Evolutionary conservation across 2,329 filamentous ascomycete genomes (phyloP).

Genomic region (Neopestalotiopsis sp.): DNA sequence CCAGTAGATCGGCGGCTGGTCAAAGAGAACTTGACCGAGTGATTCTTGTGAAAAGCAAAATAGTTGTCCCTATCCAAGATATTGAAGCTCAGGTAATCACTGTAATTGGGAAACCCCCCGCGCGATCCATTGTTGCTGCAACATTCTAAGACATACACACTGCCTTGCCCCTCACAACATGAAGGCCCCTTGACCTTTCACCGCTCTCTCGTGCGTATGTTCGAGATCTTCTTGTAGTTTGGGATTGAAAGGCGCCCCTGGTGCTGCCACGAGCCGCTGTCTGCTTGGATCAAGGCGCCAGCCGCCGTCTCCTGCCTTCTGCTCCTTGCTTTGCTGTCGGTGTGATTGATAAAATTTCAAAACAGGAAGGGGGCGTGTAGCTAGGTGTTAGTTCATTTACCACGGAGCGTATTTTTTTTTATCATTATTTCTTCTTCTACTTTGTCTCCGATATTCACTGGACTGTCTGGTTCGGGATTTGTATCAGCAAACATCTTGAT

Average conservation of each 20-base stretch:
- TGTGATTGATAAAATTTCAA: not conserved
- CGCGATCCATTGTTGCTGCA: not conserved
- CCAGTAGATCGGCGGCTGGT: not conserved
- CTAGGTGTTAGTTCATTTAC: not conserved
- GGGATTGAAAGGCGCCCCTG: not conserved
- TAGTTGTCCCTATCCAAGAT: too few relatives aligned
- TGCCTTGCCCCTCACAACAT: not conserved
- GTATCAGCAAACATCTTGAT: constrained; percentile 19
- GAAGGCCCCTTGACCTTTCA: not conserved
- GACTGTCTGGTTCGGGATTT: not conserved
- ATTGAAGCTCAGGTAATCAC: not conserved
- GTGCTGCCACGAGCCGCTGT: constrained; percentile 1
- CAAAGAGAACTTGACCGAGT: not conserved
- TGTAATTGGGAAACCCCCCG: not conserved
- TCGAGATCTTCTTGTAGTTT: not conserved
- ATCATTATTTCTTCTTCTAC: not conserved
- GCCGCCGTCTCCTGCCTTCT: not conserved
- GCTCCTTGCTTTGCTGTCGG: not conserved
- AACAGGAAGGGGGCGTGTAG: not conserved
- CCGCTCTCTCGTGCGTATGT: not conserved
- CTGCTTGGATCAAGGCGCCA: constrained; percentile 8
- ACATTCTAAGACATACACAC: not conserved
- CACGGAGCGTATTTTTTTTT: not conserved
- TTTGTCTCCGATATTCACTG: not conserved
- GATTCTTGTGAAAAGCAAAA: not conserved